Conservation (phyloP, 129 eudicot species). For the Glebionis coronaria region DNA sequence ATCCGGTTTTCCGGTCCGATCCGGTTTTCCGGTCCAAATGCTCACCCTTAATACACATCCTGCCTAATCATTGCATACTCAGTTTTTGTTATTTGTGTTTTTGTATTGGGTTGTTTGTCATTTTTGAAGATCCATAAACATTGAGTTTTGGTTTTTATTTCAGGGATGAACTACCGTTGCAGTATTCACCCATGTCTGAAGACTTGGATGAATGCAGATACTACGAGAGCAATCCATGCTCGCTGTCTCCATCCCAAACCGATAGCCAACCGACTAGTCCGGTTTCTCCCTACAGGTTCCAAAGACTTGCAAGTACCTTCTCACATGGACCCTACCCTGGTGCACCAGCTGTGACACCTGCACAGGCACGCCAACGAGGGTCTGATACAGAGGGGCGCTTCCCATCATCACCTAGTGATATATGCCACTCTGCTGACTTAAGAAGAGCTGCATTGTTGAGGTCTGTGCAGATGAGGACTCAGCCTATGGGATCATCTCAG, state of each 20-base stretch:
- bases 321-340: slow-evolving; percentile 41
- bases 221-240: slow-evolving; percentile 46
- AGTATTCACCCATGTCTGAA: slow-evolving; percentile 94
- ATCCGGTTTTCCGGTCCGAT: too few relatives aligned
- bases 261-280: slow-evolving; percentile 91
- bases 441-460: slow-evolving; percentile 85
- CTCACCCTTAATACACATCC: too few relatives aligned
- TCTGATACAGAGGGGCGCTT: slow-evolving; percentile 83
- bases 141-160: slow-evolving; percentile 9
- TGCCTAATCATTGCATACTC: not conserved
- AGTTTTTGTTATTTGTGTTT: not conserved
- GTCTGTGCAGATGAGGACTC: slow-evolving; percentile 90
- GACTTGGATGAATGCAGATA: slow-evolving; percentile 80
- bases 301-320: slow-evolving; percentile 46
- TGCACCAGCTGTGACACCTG: slow-evolving; percentile 32
- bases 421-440: slow-evolving; percentile 94
- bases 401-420: slow-evolving; percentile 94
- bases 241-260: slow-evolving; percentile 58
- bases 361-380: slow-evolving; percentile 74
- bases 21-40: too few relatives aligned
- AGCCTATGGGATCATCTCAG: slow-evolving; percentile 37
- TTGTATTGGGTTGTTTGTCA: not conserved
- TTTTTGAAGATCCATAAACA: not conserved
- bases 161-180: slow-evolving; percentile 80
- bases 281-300: slow-evolving; percentile 83